Percentiles rank a stretch among this genome's conserved stretches.
These are phyloP conservation scores for Xylaria sp. DNA, from an alignment of 2,329 filamentous ascomycete species.

Conservation along the genomic window DNA sequence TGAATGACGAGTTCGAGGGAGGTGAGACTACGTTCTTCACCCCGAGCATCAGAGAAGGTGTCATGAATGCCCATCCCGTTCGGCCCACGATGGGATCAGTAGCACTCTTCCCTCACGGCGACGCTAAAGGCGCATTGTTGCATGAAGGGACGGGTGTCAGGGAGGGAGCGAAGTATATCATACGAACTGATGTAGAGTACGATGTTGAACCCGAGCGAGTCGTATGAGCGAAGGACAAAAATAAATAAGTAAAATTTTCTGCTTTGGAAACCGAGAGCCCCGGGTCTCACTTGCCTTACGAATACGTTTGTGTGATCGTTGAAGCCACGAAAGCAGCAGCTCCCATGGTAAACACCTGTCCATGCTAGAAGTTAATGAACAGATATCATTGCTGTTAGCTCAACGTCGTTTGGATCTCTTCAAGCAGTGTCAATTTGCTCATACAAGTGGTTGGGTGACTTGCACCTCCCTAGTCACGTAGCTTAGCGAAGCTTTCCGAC, in stretches of 20 bases:
- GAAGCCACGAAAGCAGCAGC: no score
- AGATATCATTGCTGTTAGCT: no score
- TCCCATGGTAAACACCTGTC: no score
- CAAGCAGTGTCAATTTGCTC: no score
- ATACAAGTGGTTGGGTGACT: no score
- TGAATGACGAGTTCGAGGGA: constrained; percentile 77
- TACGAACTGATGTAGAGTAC: constrained; percentile 77
- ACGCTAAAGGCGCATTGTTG: constrained; percentile 71
- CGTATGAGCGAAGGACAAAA: background rate
- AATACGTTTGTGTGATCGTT: no score
- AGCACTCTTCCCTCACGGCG: constrained; percentile 76
- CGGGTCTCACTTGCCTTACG: no score
- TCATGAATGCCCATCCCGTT: constrained; percentile 75
- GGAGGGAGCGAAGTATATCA: constrained; percentile 75
- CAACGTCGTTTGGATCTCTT: no score
- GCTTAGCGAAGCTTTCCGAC: no score
- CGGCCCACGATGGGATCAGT: constrained; percentile 75
- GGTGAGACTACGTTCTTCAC: constrained; percentile 79
- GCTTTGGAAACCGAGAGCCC: background rate
- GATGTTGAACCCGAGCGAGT: constrained; percentile 61
- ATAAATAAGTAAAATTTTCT: no score
- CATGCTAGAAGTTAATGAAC: no score
- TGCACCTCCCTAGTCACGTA: no score
- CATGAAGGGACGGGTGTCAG: constrained; percentile 78
- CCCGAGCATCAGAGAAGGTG: constrained; percentile 71